Percentiles rank a stretch among this genome's conserved stretches.
Conservation (phyloP, 1,139 yeast genomes). For the Lodderomyces metapsilosis region DNA sequence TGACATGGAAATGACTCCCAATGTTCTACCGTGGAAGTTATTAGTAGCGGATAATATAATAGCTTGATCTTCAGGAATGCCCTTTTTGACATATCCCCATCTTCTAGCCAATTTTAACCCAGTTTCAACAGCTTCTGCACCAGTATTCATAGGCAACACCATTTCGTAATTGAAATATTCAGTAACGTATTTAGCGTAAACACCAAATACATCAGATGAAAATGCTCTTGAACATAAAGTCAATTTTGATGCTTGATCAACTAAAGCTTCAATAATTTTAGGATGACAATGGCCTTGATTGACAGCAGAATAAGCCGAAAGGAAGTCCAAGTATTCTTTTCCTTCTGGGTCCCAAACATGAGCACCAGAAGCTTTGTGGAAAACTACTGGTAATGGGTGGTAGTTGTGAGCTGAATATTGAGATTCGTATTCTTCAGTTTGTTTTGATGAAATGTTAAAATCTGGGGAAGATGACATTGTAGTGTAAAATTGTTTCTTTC, state of each 20-base stretch:
- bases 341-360: constrained; percentile 99
- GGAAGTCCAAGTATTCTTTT: constrained; percentile 78
- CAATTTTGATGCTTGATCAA: constrained; percentile 81
- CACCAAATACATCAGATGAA: constrained; percentile 85
- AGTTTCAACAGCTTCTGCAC: constrained; percentile 98
- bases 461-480: constrained; percentile 14
- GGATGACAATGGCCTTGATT: constrained; percentile 99
- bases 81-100: constrained; percentile 93
- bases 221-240: constrained; percentile 93
- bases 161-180: constrained; percentile 88
- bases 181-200: constrained; percentile 83
- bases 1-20: constrained; percentile 94
- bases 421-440: constrained; percentile 69
- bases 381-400: constrained; percentile 95
- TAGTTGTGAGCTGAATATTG: constrained; percentile 94
- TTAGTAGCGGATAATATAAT: constrained; percentile 82
- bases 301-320: constrained; percentile 94
- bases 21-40: constrained; percentile 95
- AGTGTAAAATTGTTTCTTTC: background rate
- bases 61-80: constrained; percentile 80
- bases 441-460: constrained; percentile 56
- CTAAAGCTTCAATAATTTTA: constrained; percentile 77
- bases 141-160: constrained; percentile 97
- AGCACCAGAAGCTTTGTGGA: constrained; percentile 83
- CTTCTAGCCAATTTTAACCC: constrained; percentile 92